Evolutionary conservation across 129 eudicot species (phyloP).

Genomic region (Sambucus nigra): DNA sequence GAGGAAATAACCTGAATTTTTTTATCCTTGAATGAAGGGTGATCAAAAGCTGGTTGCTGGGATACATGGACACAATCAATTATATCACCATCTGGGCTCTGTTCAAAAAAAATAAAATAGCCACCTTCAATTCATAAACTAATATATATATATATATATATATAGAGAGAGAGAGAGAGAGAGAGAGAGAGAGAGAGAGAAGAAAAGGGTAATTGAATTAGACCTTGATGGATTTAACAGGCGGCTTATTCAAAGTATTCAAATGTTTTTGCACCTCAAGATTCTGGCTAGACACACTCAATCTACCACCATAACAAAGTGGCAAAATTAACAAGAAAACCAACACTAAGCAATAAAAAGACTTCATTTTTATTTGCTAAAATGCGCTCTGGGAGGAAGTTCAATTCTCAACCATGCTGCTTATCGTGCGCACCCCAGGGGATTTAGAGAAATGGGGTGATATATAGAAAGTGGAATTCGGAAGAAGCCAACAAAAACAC

Average conservation of each 20-base stretch:
- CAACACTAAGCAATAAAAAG: background rate
- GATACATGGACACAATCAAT: slow-evolving; percentile 66
- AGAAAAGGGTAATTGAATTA: background rate
- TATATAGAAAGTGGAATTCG: background rate
- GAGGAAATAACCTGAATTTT: slow-evolving; percentile 44
- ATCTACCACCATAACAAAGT: slow-evolving; percentile 15
- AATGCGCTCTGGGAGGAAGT: background rate
- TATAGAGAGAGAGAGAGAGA: background rate
- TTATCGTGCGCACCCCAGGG: background rate
- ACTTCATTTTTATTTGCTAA: slow-evolving; percentile 4
- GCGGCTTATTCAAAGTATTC: slow-evolving; percentile 56
- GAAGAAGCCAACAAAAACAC: slow-evolving; percentile 6
- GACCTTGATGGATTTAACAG: slow-evolving; percentile 74
- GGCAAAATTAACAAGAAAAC: slow-evolving; percentile 3
- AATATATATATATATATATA: background rate
- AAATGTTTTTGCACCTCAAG: slow-evolving; percentile 55
- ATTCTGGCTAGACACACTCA: slow-evolving; percentile 22
- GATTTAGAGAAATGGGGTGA: background rate
- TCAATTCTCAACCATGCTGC: background rate
- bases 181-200: background rate
- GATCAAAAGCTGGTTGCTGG: slow-evolving; percentile 87
- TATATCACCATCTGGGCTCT: slow-evolving; percentile 73
- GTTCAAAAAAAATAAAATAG: slow-evolving; percentile 9
- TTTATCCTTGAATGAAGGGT: slow-evolving; percentile 66
- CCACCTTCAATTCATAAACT: slow-evolving; percentile 1